phyloP scores from a whole-genome alignment of 2,329 filamentous ascomycete species.

The Triangularia verruculosa region DNA sequence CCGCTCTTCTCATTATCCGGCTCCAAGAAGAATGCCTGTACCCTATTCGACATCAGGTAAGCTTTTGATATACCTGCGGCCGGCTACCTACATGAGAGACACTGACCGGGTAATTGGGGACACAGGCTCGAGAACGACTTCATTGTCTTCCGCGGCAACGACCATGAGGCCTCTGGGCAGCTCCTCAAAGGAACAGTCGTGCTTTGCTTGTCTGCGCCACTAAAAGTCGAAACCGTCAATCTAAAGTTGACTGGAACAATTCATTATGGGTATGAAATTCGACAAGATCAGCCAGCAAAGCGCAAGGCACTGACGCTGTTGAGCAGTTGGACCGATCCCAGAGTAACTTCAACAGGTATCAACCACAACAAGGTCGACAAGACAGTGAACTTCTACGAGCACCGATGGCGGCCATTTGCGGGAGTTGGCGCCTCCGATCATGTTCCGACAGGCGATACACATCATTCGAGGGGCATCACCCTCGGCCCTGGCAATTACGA shows the following conservation, averaged over 20 bases:
- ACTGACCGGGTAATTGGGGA: conserved; percentile 10
- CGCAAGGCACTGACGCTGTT: conserved; percentile 21
- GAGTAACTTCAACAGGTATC: conserved; percentile 55
- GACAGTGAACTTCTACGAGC: conserved; percentile 59
- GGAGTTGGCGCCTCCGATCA: conserved; percentile 34
- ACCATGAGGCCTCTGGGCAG: conserved; percentile 73
- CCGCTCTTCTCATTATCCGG: conserved; percentile 49
- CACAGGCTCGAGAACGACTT: conserved; percentile 73
- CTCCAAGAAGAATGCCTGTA: conserved; percentile 45
- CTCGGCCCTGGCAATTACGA: conserved; percentile 76
- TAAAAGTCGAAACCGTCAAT: conserved; percentile 71
- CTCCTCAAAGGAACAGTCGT: conserved; percentile 71
- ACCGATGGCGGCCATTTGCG: conserved; percentile 67
- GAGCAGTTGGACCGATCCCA: conserved; percentile 50
- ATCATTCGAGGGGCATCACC: conserved; percentile 54
- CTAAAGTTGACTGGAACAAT: conserved; percentile 68
- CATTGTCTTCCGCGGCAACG: conserved; percentile 71
- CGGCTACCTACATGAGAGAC: background rate
- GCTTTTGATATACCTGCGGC: conserved; percentile 25
- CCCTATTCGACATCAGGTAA: conserved; percentile 58
- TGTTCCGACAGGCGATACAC: conserved; percentile 4
- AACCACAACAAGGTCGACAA: conserved; percentile 59
- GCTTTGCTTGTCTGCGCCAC: conserved; percentile 65
- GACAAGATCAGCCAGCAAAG: conserved; percentile 23
- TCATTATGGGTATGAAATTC: conserved; percentile 56